Evolutionary conservation across 2,329 filamentous ascomycete species (phyloP), one percentile per base, ranked within the genome.

Genomic region (Pyricularia sp.): DNA sequence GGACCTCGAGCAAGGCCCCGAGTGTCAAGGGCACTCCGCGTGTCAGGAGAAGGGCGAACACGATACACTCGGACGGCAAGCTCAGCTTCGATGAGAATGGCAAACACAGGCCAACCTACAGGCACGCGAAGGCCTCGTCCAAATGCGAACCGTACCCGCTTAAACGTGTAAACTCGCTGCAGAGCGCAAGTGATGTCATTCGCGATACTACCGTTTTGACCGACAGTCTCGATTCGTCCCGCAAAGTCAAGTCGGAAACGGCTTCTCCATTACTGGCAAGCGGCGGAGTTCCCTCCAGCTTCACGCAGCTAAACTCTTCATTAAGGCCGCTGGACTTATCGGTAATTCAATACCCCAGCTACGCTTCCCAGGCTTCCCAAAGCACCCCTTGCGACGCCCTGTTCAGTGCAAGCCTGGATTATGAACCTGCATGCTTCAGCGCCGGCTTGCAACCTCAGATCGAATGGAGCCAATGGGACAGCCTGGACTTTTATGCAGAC

Each of bases 121-220:
- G 88, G 79, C 85, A 86, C 77, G 82, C 84, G 73, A 86, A 86
- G 72, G 83, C 84, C 36, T 83, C 86, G 33, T 86, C 89, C 72
- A 88, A 89, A 76, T 85, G 82, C 72, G 85, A 85, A 36, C 87
- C 88, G 25, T 90, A 90, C 72, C 83, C 85, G 70, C 81, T 89
- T 61, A 85, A 80, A 74, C 83, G 86, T 69, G 84, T 85, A 71
- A 85, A 87, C 77, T 85, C 86, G 25, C 80, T 86, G 71, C 83
- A 86, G 77, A 82, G 86, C 77, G 42, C 42, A 50, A 50, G 42
- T 50, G 42, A 50, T 50, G 77, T 81, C 69, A 78, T 81, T 76
- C 82, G 83, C 75, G 74, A 85, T 58, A 81, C 81, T 26, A 81
- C 42, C 14, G 42, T 50, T n/a, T 9, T 50, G 20, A 81, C 68